These are phyloP conservation scores for Punctularia strigosozonata DNA, from an alignment of 768 basidiomycete species.

Conservation along the genomic window DNA sequence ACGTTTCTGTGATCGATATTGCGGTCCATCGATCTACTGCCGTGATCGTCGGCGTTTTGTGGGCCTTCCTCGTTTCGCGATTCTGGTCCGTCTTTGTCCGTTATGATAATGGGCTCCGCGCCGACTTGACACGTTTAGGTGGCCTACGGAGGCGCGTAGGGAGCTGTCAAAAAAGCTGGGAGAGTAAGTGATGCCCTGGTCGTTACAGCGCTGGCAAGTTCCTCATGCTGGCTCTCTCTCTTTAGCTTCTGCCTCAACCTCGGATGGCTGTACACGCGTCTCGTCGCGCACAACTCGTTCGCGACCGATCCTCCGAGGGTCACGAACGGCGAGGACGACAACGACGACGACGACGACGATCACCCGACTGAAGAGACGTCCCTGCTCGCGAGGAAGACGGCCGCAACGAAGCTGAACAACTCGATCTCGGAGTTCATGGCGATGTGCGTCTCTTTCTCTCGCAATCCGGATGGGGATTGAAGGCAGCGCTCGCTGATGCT, in stretches of 20 bases:
- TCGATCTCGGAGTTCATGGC: constrained; percentile 86
- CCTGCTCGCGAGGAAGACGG: constrained; percentile 11
- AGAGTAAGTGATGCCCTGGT: constrained; percentile 63
- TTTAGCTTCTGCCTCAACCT: constrained; percentile 83
- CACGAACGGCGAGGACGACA: constrained; percentile 6
- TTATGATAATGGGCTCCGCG: too few species aligned
- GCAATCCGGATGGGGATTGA: background rate
- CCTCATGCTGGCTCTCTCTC: constrained; percentile 3
- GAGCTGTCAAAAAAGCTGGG: constrained; percentile 78
- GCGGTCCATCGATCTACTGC: constrained; percentile 70
- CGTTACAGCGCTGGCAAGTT: constrained; percentile 2
- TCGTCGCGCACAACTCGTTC: constrained; percentile 82
- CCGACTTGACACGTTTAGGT: too few species aligned
- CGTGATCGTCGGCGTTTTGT: constrained; percentile 78
- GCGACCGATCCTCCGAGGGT: constrained; percentile 33
- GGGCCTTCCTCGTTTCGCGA: constrained; percentile 79
- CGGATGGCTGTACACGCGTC: constrained; percentile 87
- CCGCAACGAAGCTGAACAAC: constrained; percentile 32
- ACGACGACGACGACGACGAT: constrained; percentile 9
- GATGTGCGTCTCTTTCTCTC: constrained; percentile 42
- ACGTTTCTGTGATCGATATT: constrained; percentile 52
- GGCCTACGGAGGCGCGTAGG: constrained; percentile 88
- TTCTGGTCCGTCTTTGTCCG: too few species aligned
- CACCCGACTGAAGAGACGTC: constrained; percentile 20
- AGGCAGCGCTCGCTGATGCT: constrained; percentile 1